Percentiles rank a stretch among this genome's conserved stretches.
Evolutionary conservation across 176 grass and related monocot species (phyloP).

Genomic region (Canna indica): DNA sequence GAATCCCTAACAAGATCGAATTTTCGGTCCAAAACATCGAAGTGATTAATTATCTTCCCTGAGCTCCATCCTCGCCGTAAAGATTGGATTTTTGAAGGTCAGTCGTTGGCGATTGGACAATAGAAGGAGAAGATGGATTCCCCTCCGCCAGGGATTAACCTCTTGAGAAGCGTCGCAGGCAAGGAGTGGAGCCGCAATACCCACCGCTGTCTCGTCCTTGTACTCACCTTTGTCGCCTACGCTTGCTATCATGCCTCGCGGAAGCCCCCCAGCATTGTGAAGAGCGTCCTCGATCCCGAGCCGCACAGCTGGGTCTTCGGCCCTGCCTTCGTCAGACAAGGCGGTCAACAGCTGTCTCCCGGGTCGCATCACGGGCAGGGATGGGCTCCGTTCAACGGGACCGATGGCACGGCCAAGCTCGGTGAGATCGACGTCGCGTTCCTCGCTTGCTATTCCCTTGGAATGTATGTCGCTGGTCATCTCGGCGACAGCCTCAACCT

Average conservation of each 20-base stretch:
- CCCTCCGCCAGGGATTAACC: background rate
- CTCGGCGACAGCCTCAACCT: constrained; percentile 62
- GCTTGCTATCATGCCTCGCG: constrained; percentile 61
- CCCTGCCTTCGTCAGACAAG: background rate
- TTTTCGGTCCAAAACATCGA: background rate
- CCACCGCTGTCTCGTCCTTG: constrained; percentile 50
- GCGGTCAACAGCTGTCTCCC: background rate
- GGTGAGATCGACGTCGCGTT: constrained; percentile 59
- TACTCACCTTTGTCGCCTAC: constrained; percentile 61
- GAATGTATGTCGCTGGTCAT: constrained; percentile 52
- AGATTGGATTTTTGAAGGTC: background rate
- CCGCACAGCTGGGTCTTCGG: constrained; percentile 11
- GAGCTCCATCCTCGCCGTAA: background rate
- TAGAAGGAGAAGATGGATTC: background rate
- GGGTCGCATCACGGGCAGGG: background rate
- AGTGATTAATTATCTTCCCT: background rate
- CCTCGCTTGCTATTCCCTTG: constrained; percentile 58
- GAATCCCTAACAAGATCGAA: background rate
- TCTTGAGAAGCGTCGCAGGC: constrained; percentile 31
- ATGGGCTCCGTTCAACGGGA: constrained; percentile 18
- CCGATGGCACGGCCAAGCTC: constrained; percentile 37
- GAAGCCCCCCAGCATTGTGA: constrained; percentile 62
- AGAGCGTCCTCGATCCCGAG: constrained; percentile 38
- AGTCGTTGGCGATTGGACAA: no score
- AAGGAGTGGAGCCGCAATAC: constrained; percentile 35